phyloP scores from a whole-genome alignment of 225 moss, liverwort and hornwort species.

The Anthoceros angustus region DNA sequence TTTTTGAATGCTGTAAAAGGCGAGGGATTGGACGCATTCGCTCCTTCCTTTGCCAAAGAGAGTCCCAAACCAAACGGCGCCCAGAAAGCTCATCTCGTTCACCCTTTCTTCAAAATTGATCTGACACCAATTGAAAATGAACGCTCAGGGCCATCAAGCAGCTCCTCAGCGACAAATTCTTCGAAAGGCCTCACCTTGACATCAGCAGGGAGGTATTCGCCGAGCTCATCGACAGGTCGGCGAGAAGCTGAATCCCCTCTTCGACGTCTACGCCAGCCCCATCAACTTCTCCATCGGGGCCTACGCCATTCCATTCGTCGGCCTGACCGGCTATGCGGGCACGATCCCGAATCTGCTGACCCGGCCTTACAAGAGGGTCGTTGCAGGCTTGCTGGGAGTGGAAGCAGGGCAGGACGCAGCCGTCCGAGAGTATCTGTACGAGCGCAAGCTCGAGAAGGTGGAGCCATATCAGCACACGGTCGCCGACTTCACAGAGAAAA shows the following conservation, averaged over 20 bases:
- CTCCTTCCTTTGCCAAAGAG: conserved; percentile 15
- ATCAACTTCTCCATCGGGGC: conserved; percentile 41
- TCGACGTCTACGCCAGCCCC: conserved; percentile 33
- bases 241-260: conserved; percentile 25
- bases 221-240: conserved; percentile 37
- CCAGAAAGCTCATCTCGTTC: no score
- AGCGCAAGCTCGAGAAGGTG: conserved; percentile 20
- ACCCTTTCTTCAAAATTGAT: no score
- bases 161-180: conserved; percentile 25
- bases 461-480: conserved; percentile 27
- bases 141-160: conserved; percentile 20
- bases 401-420: conserved; percentile 36
- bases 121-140: no score
- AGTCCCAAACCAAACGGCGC: conserved; percentile 35
- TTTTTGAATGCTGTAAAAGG: conserved; percentile 34
- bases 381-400: conserved; percentile 30
- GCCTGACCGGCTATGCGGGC: conserved; percentile 30
- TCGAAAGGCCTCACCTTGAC: conserved; percentile 32
- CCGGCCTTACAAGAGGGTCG: conserved; percentile 24
- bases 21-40: conserved; percentile 33
- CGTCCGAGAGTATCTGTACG: conserved; percentile 28
- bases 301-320: conserved; percentile 38
- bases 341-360: conserved; percentile 24
- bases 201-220: conserved; percentile 34
- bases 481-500: conserved; percentile 18